Conservation (phyloP, 495 filamentous ascomycete species). For the Xylaria scruposa region DNA sequence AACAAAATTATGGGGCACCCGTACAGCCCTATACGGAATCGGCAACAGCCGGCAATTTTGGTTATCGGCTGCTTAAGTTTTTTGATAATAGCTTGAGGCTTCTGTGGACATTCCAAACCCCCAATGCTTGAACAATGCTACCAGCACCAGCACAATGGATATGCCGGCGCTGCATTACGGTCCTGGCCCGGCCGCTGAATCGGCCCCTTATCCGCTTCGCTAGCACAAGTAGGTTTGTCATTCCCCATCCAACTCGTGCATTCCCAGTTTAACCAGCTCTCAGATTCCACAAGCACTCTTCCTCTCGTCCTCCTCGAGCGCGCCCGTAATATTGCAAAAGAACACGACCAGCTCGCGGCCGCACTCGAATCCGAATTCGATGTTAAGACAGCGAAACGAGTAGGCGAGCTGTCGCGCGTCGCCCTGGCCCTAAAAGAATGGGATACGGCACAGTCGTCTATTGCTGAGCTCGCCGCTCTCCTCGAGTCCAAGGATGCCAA, state of each 20-base stretch:
- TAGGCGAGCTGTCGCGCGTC: slow-evolving; percentile 77
- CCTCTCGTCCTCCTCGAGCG: slow-evolving; percentile 50
- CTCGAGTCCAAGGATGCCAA: slow-evolving; percentile 58
- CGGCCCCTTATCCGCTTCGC: slow-evolving; percentile 49
- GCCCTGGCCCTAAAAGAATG: slow-evolving; percentile 73
- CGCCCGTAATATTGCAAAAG: slow-evolving; percentile 45
- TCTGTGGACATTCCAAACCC: neutral
- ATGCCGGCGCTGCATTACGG: slow-evolving; percentile 57
- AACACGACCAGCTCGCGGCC: slow-evolving; percentile 69
- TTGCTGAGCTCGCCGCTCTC: slow-evolving; percentile 59
- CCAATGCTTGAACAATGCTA: slow-evolving; percentile 50
- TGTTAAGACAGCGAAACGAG: slow-evolving; percentile 71
- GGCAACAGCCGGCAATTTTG: slow-evolving; percentile 26
- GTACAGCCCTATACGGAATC: neutral
- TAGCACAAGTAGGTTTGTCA: slow-evolving; percentile 50
- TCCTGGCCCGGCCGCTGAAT: slow-evolving; percentile 45
- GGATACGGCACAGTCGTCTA: slow-evolving; percentile 62
- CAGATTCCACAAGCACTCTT: slow-evolving; percentile 33
- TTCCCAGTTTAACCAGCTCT: slow-evolving; percentile 7
- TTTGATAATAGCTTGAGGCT: neutral
- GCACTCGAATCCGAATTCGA: slow-evolving; percentile 70
- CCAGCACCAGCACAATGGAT: slow-evolving; percentile 60
- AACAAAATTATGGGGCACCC: neutral
- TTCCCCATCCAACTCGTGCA: neutral
- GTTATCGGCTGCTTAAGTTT: slow-evolving; percentile 10